A percentile compares a stretch with the other conserved stretches of the same genome.
phyloP scores from a whole-genome alignment of 2,329 filamentous ascomycete species.

The Seiridium cupressi region DNA sequence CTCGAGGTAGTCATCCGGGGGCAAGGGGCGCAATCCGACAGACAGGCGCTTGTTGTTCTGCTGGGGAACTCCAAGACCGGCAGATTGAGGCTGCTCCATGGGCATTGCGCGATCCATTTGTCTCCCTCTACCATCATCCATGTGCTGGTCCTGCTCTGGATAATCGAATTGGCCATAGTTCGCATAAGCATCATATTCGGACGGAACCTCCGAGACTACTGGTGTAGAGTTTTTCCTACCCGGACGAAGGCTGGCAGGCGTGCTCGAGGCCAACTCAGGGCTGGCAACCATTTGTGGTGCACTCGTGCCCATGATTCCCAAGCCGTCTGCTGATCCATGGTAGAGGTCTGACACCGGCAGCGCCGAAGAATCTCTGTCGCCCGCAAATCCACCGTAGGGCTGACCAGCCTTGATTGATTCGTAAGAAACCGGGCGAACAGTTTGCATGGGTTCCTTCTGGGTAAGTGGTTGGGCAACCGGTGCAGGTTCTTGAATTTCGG shows the following conservation, averaged over 20 bases:
- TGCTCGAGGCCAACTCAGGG: constrained; percentile 11
- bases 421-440: constrained; percentile 20
- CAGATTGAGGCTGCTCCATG: constrained; percentile 25
- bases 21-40: constrained; percentile 77
- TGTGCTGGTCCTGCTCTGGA: constrained; percentile 8
- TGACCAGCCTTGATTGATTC: constrained; percentile 17
- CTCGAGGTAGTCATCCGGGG: constrained; percentile 74
- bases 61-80: constrained; percentile 51
- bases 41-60: constrained; percentile 60
- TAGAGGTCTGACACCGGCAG: constrained; percentile 11
- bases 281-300: constrained; percentile 17
- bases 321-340: constrained; percentile 10
- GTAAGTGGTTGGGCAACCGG: constrained; percentile 21
- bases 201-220: constrained; percentile 23
- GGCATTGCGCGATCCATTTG: constrained; percentile 16
- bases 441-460: constrained; percentile 18
- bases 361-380: constrained; percentile 19
- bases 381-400: constrained; percentile 15
- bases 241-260: constrained; percentile 29
- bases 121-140: constrained; percentile 8
- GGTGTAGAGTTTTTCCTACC: constrained; percentile 32
- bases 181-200: constrained; percentile 11
- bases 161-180: constrained; percentile 29
- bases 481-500: constrained; percentile 35
- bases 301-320: constrained; percentile 20